Conservation (phyloP, 2,329 filamentous ascomycete genomes). For the Blastomyces gilchristii region DNA sequence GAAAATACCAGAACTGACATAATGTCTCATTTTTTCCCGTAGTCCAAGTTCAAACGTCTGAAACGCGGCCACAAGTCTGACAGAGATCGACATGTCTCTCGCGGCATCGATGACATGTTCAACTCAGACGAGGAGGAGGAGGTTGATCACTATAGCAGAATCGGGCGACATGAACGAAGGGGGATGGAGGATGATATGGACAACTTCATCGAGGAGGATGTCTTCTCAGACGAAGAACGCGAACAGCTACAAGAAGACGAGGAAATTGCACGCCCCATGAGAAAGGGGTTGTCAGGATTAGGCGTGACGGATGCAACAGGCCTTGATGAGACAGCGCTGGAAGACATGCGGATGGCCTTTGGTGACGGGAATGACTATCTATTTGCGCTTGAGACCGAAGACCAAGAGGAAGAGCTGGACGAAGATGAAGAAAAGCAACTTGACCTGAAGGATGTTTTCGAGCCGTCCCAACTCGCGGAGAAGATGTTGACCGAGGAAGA, state of each 20-base stretch:
- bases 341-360: conserved; percentile 94
- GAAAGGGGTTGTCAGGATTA: conserved; percentile 56
- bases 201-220: conserved; percentile 95
- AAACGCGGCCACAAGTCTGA: conserved; percentile 79
- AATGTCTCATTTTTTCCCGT: conserved; percentile 4
- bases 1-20: not conserved
- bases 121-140: conserved; percentile 79
- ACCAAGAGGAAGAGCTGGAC: conserved; percentile 68
- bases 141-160: conserved; percentile 40
- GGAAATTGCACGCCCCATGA: conserved; percentile 73
- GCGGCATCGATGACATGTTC: conserved; percentile 84
- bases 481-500: conserved; percentile 93
- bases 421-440: conserved; percentile 71
- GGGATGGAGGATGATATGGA: conserved; percentile 69
- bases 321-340: conserved; percentile 81
- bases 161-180: conserved; percentile 41
- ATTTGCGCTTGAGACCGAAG: conserved; percentile 84
- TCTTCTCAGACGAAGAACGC: conserved; percentile 72
- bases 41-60: conserved; percentile 92
- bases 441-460: conserved; percentile 95
- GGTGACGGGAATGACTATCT: conserved; percentile 92
- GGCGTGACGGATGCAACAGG: conserved; percentile 69
- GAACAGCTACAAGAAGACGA: conserved; percentile 70
- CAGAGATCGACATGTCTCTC: conserved; percentile 49
- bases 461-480: conserved; percentile 87